These are phyloP conservation scores for Apiospora hydei DNA, from an alignment of 2,329 filamentous ascomycete genomes.

Conservation along the genomic window DNA sequence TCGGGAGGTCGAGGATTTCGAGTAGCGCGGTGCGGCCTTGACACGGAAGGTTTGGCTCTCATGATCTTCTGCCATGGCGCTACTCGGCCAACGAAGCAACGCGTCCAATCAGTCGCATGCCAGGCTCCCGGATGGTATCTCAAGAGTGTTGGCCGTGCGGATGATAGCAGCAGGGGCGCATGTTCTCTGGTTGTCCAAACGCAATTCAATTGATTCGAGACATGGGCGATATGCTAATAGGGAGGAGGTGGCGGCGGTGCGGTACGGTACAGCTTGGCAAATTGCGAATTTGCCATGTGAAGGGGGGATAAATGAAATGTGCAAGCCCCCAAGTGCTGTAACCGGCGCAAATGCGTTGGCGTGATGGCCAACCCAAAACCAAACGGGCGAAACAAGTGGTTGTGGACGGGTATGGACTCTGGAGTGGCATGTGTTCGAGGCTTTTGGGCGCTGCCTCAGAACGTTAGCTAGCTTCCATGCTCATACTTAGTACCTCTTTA, in stretches of 20 bases:
- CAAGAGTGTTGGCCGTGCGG: conserved; percentile 14
- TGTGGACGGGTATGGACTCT: neutral
- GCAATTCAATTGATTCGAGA: conserved; percentile 15
- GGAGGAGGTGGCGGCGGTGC: conserved; percentile 10
- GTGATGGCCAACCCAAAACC: neutral
- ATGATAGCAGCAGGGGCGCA: neutral
- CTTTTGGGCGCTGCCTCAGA: neutral
- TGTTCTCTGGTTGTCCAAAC: conserved; percentile 4
- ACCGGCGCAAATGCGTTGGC: conserved; percentile 21
- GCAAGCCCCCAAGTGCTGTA: neutral
- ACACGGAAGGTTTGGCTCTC: conserved; percentile 22
- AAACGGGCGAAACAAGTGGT: neutral
- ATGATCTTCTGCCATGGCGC: conserved; percentile 27
- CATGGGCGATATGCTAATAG: conserved; percentile 8
- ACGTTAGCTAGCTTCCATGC: neutral
- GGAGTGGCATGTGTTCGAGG: conserved; percentile 15
- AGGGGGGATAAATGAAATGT: neutral
- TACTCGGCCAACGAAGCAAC: conserved; percentile 19
- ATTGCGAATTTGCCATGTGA: conserved; percentile 15
- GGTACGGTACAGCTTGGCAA: neutral
- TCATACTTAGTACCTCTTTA: too few relatives aligned
- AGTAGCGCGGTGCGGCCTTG: conserved; percentile 32
- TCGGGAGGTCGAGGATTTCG: conserved; percentile 40
- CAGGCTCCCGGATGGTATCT: conserved; percentile 19
- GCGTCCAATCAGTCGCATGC: conserved; percentile 12